Percentiles rank a stretch among this genome's conserved stretches.
Conservation (phyloP, 179 eudicot genomes). For the Silene vulgaris region DNA sequence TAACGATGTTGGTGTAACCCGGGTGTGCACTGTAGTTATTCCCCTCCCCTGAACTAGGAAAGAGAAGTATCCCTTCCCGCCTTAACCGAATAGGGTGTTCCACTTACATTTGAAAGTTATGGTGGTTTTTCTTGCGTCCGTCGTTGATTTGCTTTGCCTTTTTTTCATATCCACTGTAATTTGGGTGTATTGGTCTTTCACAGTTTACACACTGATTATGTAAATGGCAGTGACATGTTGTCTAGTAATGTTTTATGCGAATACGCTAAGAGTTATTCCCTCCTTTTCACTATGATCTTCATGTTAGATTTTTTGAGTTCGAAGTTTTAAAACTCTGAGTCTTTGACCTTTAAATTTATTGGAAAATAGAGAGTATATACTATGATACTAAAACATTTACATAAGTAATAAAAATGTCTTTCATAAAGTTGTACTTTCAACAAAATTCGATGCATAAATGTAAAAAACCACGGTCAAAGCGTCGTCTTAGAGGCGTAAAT, state of each 20-base stretch:
- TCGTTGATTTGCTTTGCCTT: neutral
- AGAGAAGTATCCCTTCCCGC: neutral
- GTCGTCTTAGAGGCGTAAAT: neutral
- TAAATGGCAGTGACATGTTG: neutral
- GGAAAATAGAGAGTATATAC: neutral
- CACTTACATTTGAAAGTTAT: neutral
- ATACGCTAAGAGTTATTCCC: neutral
- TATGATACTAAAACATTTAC: neutral
- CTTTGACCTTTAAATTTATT: too few species aligned
- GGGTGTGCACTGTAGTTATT: neutral
- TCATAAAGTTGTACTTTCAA: neutral
- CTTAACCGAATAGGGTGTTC: neutral
- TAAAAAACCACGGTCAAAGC: neutral
- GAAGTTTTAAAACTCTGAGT: too few species aligned
- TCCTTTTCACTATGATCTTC: neutral
- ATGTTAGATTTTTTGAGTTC: neutral
- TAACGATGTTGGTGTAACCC: neutral
- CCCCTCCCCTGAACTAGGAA: neutral
- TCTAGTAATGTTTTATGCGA: neutral
- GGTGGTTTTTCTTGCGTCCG: neutral
- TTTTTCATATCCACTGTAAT: neutral
- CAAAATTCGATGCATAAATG: too few species aligned
- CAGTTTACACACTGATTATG: neutral
- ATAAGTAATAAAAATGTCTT: neutral
- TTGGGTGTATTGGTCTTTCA: neutral